These are phyloP conservation scores for Asterionellopsis glacialis DNA, from an alignment of 108 stramenopile species.

Conservation along the genomic window DNA sequence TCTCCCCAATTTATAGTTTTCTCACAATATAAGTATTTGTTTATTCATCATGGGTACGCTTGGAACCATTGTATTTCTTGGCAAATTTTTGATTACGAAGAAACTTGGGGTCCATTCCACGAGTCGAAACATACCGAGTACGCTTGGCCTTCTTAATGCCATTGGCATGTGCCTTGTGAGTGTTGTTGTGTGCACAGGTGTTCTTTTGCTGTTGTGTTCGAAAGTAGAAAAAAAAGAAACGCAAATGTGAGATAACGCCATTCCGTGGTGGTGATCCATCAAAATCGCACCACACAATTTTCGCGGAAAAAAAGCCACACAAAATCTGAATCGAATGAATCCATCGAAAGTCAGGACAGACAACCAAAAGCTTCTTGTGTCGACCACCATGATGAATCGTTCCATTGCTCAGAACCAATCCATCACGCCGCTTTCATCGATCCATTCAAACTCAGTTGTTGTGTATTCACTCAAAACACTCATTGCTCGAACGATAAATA, in stretches of 20 bases:
- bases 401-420: too few species aligned
- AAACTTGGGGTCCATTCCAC: constrained; percentile 92
- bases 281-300: too few species aligned
- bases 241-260: not conserved
- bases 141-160: constrained; percentile 91
- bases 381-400: too few species aligned
- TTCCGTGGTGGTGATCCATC: too few species aligned
- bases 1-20: not conserved
- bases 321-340: too few species aligned
- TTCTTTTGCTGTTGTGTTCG: constrained; percentile 82
- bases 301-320: too few species aligned
- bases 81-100: constrained; percentile 89
- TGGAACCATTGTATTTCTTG: constrained; percentile 87
- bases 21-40: not conserved
- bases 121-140: constrained; percentile 68
- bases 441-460: too few species aligned
- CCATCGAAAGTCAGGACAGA: too few species aligned
- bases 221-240: constrained; percentile 2
- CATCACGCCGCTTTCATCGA: too few species aligned
- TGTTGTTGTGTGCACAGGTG: constrained; percentile 91
- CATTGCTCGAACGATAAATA: too few species aligned
- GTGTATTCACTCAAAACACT: too few species aligned
- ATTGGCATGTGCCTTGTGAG: constrained; percentile 89
- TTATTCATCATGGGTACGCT: constrained; percentile 67
- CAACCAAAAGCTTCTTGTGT: too few species aligned